Evolutionary conservation across 129 eudicot genomes (phyloP).

Genomic region (Heracleum sosnowskyi): DNA sequence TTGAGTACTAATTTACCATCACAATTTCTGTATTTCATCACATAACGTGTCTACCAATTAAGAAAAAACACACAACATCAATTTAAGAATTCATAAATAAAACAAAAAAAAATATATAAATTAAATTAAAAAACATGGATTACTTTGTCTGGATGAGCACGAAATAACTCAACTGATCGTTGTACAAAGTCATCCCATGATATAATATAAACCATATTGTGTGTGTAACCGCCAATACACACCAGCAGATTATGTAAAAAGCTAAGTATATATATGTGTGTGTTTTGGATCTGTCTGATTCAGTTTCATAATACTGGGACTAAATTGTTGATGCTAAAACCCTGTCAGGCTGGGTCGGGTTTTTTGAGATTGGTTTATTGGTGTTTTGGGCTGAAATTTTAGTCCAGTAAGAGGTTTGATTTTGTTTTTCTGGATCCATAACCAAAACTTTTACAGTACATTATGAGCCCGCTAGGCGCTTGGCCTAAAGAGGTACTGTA

Average conservation of each 20-base stretch:
- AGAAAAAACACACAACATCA: background rate
- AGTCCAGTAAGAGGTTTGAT: background rate
- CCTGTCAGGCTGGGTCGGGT: background rate
- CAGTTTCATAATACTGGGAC: too few relatives aligned
- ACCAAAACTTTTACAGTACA: too few relatives aligned
- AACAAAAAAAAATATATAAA: too few relatives aligned
- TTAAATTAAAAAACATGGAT: too few relatives aligned
- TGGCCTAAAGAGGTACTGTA: too few relatives aligned
- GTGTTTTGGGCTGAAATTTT: background rate
- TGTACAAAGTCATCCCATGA: slow-evolving; percentile 86
- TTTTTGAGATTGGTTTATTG: background rate
- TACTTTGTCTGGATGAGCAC: slow-evolving; percentile 72
- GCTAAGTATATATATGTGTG: too few relatives aligned
- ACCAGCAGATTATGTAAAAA: background rate
- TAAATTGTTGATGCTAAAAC: too few relatives aligned
- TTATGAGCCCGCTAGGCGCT: too few relatives aligned
- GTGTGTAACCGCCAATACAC: background rate
- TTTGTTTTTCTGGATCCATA: too few relatives aligned
- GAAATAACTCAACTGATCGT: slow-evolving; percentile 62
- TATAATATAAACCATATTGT: slow-evolving; percentile 59
- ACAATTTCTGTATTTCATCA: slow-evolving; percentile 81
- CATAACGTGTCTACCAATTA: slow-evolving; percentile 61
- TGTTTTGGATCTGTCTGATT: too few relatives aligned
- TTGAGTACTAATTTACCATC: slow-evolving; percentile 95
- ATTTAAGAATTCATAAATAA: background rate